Conservation (phyloP, 768 basidiomycete genomes). For the Galerina sulciceps region DNA sequence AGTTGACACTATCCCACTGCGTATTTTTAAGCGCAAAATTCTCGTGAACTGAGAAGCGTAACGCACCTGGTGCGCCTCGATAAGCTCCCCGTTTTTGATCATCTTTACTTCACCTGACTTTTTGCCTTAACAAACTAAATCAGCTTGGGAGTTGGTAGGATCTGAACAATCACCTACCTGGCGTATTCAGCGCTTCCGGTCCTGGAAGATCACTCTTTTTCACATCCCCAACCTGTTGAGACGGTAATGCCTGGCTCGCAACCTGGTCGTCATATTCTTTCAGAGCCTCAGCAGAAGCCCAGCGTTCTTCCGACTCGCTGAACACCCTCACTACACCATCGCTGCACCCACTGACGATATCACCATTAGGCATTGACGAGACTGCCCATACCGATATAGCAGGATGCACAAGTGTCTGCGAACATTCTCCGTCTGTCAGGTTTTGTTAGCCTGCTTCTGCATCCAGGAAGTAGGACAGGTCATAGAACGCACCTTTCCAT, state of each 20-base stretch:
- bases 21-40: constrained; percentile 5
- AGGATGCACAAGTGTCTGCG: constrained; percentile 90
- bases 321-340: constrained; percentile 90
- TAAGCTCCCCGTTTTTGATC: constrained; percentile 77
- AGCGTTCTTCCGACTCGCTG: constrained; percentile 72
- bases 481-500: constrained; percentile 72
- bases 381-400: constrained; percentile 98
- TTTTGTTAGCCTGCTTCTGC: neutral
- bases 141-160: neutral
- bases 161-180: constrained; percentile 52
- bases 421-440: constrained; percentile 77
- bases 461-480: neutral
- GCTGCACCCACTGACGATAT: constrained; percentile 91
- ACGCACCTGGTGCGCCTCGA: constrained; percentile 89
- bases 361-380: constrained; percentile 84
- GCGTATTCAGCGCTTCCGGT: constrained; percentile 71
- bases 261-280: constrained; percentile 78
- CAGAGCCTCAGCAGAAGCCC: constrained; percentile 66
- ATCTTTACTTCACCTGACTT: constrained; percentile 94
- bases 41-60: neutral
- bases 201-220: constrained; percentile 92
- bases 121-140: constrained; percentile 56
- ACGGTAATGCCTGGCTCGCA: constrained; percentile 77
- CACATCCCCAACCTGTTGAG: constrained; percentile 90
- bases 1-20: constrained; percentile 79